Evolutionary conservation across 805 yeast genomes (phyloP).

Genomic region (Teunomyces barrocoloradensis): DNA sequence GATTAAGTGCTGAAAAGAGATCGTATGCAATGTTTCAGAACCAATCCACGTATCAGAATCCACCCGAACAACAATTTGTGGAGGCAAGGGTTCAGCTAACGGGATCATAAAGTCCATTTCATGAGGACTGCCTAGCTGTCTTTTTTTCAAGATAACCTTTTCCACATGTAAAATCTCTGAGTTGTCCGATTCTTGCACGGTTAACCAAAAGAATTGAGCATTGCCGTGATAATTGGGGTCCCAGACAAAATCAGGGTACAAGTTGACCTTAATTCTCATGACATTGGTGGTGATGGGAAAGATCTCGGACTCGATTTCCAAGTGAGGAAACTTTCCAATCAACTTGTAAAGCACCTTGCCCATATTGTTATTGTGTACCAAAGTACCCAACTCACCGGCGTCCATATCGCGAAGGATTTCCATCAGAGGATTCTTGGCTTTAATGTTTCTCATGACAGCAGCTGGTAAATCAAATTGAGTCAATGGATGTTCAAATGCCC

Average conservation of each 20-base stretch:
- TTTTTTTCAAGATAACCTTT: slow-evolving; percentile 64
- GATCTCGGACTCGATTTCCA: slow-evolving; percentile 74
- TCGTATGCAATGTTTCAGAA: slow-evolving; percentile 67
- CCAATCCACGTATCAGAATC: slow-evolving; percentile 90
- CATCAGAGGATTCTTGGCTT: slow-evolving; percentile 64
- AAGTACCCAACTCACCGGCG: slow-evolving; percentile 77
- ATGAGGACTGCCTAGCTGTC: slow-evolving; percentile 53
- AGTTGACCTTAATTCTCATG: slow-evolving; percentile 68
- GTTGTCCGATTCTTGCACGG: slow-evolving; percentile 82
- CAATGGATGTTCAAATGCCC: slow-evolving; percentile 92
- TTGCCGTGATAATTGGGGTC: slow-evolving; percentile 77
- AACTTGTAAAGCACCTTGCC: slow-evolving; percentile 62
- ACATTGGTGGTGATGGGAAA: slow-evolving; percentile 88
- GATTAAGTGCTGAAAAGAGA: slow-evolving; percentile 87
- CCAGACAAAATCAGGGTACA: slow-evolving; percentile 84
- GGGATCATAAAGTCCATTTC: slow-evolving; percentile 93
- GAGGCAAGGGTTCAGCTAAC: slow-evolving; percentile 81
- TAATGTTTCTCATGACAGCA: slow-evolving; percentile 58
- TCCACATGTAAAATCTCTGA: slow-evolving; percentile 78
- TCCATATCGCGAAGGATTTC: slow-evolving; percentile 72
- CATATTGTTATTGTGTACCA: slow-evolving; percentile 78
- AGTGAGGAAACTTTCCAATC: slow-evolving; percentile 69
- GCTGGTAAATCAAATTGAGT: slow-evolving; percentile 81
- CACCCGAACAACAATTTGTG: slow-evolving; percentile 77
- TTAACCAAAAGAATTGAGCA: slow-evolving; percentile 86